Percentiles rank a stretch among this genome's conserved stretches.
These are phyloP conservation scores for Chaetoceros tenuissimus DNA, from an alignment of 108 stramenopile species.

Conservation along the genomic window DNA sequence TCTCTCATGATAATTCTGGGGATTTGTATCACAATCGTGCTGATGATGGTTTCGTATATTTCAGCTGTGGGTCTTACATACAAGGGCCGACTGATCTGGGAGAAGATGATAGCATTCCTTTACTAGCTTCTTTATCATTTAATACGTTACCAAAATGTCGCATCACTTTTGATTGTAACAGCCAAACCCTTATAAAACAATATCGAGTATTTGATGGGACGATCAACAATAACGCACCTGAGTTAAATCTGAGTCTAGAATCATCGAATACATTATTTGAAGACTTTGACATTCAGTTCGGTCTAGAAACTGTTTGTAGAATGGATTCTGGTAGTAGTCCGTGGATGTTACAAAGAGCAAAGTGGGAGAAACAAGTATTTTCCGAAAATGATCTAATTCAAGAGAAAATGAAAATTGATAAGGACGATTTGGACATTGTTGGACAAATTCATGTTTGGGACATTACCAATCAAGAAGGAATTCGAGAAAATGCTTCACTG, in stretches of 20 bases:
- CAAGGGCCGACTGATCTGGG: conserved; percentile 26
- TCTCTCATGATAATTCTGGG: background rate
- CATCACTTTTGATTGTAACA: conserved; percentile 7
- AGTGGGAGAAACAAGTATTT: conserved; percentile 32
- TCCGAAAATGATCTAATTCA: background rate
- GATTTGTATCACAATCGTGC: conserved; percentile 44
- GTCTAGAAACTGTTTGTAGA: conserved; percentile 11
- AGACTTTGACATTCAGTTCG: background rate
- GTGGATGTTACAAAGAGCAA: conserved; percentile 44
- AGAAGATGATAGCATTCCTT: background rate
- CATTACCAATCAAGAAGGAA: background rate
- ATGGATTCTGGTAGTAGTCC: conserved; percentile 32
- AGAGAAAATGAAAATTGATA: background rate
- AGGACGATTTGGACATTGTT: background rate
- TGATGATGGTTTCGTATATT: conserved; percentile 64
- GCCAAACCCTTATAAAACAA: background rate
- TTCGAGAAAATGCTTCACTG: background rate
- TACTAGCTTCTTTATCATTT: conserved; percentile 27
- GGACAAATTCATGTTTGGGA: no score
- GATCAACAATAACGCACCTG: background rate
- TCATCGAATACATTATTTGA: background rate
- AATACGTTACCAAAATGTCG: conserved; percentile 8
- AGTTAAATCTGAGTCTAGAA: background rate
- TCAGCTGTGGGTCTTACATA: conserved; percentile 42
- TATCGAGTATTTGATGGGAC: background rate